Evolutionary conservation across 805 yeast species (phyloP), one percentile per base, ranked within the genome.

Genomic region (Naumovozyma castellii): DNA sequence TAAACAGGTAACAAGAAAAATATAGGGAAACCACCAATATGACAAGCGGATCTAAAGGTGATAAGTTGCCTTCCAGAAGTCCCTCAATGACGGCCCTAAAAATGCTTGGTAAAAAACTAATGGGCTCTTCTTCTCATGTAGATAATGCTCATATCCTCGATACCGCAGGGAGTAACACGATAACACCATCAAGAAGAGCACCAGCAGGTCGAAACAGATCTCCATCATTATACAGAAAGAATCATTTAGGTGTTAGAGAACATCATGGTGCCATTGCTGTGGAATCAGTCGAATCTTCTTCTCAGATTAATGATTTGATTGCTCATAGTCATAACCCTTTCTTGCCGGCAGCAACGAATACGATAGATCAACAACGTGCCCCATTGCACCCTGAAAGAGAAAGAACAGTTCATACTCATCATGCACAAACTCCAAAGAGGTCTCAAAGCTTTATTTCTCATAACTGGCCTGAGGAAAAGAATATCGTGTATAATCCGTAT

Each of bases 401-500:
- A 35, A 37, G 43, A 25, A 41, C 38, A 12, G 28, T 29, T 12
- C 43, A 43, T 32, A 36, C 50, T 4, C 49, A 39, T 32, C 48
- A 46, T 35, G 13, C 38, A 35, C 37, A 35, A 5, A 35, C 39
- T 17, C 45, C 49, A 14, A 36, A 34, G 14, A 41, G 49, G 33
- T 41, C 51, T 5, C 41, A 41, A 16, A 41, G 45, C 34, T 41
- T 45, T 33, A 41, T 35, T 14, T 35, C 36, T n/a, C 53, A 47
- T 35, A 46, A 45, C 27, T 39, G 36, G 14, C 38, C 42, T 32
- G 41, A 46, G 25, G 49, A 51, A 8, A 74, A 72, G 44, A 67
- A 76, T 50, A 18, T 46, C 5, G 71, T 70, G 31, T 80, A 78
- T 59, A 79, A 79, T 50, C 86, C 86, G 1, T 80, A 75, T 52